Conservation (phyloP, 2,329 filamentous ascomycete genomes). For the Ceratocystis cubensis region DNA sequence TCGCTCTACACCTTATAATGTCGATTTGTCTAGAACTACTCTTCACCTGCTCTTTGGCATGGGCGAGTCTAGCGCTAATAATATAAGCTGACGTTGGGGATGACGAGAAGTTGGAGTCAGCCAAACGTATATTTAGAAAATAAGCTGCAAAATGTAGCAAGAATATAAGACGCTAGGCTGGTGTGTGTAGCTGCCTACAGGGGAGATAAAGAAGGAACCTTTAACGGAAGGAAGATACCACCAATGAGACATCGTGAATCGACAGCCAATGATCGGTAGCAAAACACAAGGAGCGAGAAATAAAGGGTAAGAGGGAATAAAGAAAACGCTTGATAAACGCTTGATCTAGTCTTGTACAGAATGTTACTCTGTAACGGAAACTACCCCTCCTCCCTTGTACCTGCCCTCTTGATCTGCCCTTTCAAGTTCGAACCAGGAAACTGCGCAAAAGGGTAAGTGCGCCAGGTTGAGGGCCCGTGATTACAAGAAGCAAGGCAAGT, state of each 20-base stretch:
- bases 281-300: neutral
- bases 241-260: slow-evolving; percentile 1
- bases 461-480: neutral
- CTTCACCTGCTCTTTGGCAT: neutral
- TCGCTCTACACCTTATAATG: too few species aligned
- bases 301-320: neutral
- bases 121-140: neutral
- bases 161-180: neutral
- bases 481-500: neutral
- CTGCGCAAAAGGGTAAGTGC: neutral
- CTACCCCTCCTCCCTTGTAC: neutral
- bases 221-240: neutral
- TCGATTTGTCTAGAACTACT: too few species aligned
- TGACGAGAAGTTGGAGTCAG: neutral
- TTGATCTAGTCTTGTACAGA: neutral
- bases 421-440: neutral
- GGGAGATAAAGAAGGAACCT: neutral
- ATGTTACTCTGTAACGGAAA: neutral
- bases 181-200: neutral
- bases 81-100: neutral
- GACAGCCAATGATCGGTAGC: neutral
- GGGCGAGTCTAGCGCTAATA: neutral
- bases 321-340: neutral
- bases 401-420: neutral
- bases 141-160: neutral